Conservation (phyloP, 345 rosid species). For the Citrus maxima region DNA sequence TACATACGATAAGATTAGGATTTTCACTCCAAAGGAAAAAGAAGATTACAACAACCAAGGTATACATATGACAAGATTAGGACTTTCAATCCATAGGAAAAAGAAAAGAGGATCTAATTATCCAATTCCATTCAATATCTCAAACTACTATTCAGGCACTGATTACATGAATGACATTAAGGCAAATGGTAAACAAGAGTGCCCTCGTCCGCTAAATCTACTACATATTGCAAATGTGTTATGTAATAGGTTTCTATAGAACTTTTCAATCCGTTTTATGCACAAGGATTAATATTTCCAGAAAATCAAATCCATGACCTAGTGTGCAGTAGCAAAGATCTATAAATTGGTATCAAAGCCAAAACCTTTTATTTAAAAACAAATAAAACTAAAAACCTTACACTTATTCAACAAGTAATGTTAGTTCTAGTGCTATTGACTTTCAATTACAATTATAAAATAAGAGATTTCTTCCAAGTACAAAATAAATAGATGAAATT, state of each 20-base stretch:
- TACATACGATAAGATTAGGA: neutral
- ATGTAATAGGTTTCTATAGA: neutral
- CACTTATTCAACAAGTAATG: neutral
- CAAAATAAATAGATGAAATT: neutral
- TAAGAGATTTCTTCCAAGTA: neutral
- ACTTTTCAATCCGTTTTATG: neutral
- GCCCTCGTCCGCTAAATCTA: neutral
- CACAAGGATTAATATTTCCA: constrained; percentile 7
- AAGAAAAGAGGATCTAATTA: neutral
- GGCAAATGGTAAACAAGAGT: neutral
- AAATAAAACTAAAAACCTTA: neutral
- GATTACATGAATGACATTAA: neutral
- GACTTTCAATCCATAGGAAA: neutral
- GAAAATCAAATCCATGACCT: neutral
- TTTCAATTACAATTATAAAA: neutral
- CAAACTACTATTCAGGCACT: neutral
- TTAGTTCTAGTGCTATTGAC: neutral
- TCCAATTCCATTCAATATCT: neutral
- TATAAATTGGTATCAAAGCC: neutral
- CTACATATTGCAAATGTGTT: neutral
- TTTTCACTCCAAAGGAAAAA: neutral
- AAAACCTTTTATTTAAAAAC: too few relatives aligned
- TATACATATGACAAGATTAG: neutral
- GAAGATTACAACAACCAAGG: neutral
- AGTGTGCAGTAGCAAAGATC: neutral